Conservation (phyloP, 1,284 basidiomycete genomes). For the Sutorius eximius region DNA sequence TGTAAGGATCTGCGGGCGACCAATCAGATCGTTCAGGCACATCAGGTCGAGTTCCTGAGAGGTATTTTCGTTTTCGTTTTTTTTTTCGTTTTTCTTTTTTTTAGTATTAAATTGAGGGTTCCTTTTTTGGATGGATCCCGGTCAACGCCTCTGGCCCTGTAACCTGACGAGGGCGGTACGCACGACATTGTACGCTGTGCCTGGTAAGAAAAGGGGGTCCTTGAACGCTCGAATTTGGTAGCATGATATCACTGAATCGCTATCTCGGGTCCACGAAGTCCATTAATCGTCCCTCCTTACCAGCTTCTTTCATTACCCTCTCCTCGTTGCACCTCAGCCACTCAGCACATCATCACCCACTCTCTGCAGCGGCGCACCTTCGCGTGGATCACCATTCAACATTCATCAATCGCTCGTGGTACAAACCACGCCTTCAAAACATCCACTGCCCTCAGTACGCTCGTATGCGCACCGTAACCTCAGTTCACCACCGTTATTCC, state of each 20-base stretch:
- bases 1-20: slow-evolving; percentile 36
- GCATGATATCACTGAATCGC: slow-evolving; percentile 7
- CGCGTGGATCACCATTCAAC: slow-evolving; percentile 17
- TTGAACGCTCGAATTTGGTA: too few relatives aligned
- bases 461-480: neutral
- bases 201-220: slow-evolving; percentile 1
- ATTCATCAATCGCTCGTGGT: slow-evolving; percentile 4
- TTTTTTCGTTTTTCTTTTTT: slow-evolving; percentile 13
- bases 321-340: slow-evolving; percentile 10
- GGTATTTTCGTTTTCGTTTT: slow-evolving; percentile 3
- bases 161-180: slow-evolving; percentile 1
- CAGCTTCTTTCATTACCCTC: slow-evolving; percentile 10
- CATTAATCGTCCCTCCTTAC: neutral
- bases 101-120: neutral
- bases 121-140: neutral
- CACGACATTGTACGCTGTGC: slow-evolving; percentile 3
- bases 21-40: slow-evolving; percentile 38
- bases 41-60: slow-evolving; percentile 34
- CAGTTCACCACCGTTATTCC: neutral
- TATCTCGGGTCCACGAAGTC: slow-evolving; percentile 3
- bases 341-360: neutral
- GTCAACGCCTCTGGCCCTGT: neutral
- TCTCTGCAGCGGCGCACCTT: slow-evolving; percentile 10
- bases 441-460: slow-evolving; percentile 11
- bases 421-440: slow-evolving; percentile 4